A percentile compares a stretch with the other conserved stretches of the same genome.
Conservation (phyloP, 495 filamentous ascomycete species). For the Xylaria castorea region DNA sequence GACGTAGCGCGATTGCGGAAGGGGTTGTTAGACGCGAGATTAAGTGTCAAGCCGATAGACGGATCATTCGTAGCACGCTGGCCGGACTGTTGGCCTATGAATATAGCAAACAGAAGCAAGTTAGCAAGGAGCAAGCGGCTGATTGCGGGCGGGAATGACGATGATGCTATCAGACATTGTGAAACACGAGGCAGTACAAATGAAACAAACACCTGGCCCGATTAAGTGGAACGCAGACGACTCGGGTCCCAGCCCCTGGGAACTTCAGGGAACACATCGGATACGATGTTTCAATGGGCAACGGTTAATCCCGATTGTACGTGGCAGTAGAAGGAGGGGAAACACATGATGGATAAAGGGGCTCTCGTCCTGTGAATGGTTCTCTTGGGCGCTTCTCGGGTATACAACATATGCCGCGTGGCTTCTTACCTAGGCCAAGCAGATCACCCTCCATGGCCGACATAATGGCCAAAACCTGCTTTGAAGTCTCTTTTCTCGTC, state of each 20-base stretch:
- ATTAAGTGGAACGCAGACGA: conserved; percentile 44
- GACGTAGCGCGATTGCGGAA: conserved; percentile 90
- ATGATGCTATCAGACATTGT: conserved; percentile 53
- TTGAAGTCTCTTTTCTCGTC: conserved; percentile 12
- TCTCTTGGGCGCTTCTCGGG: conserved; percentile 5
- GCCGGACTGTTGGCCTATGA: conserved; percentile 38
- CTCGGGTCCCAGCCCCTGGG: conserved; percentile 15
- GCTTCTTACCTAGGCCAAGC: conserved; percentile 28
- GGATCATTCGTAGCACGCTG: conserved; percentile 39
- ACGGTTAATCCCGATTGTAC: conserved; percentile 4
- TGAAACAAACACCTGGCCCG: conserved; percentile 53
- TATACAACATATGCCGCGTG: conserved; percentile 12
- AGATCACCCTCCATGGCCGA: conserved; percentile 29
- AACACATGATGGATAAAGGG: conserved; percentile 23
- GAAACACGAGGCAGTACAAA: conserved; percentile 60
- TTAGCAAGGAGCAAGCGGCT: conserved; percentile 48
- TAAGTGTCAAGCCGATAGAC: conserved; percentile 62
- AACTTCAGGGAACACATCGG: not conserved
- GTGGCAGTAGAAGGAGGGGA: not conserved
- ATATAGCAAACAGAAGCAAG: conserved; percentile 37
- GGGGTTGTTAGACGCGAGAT: conserved; percentile 94
- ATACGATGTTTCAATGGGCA: conserved; percentile 12
- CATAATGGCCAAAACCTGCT: conserved; percentile 29
- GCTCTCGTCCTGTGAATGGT: conserved; percentile 8
- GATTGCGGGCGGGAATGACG: conserved; percentile 52